Evolutionary conservation across 768 basidiomycete species (phyloP).

Genomic region (Melanogaster broomeanus): DNA sequence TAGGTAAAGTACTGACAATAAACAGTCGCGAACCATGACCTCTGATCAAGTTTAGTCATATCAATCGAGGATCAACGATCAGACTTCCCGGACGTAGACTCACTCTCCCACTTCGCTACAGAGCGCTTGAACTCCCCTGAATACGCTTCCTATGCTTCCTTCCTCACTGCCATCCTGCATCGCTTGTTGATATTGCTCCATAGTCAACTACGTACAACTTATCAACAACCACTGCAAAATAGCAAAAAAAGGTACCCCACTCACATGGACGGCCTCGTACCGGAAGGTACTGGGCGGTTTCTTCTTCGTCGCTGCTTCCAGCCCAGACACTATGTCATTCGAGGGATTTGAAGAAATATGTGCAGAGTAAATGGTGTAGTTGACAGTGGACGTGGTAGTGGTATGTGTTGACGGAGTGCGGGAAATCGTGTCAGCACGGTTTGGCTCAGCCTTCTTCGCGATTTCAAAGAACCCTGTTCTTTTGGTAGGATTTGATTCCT

Average conservation of each 20-base stretch:
- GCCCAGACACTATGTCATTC: conserved; percentile 64
- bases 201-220: conserved; percentile 54
- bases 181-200: conserved; percentile 71
- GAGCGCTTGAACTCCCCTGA: conserved; percentile 58
- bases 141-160: conserved; percentile 71
- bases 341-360: conserved; percentile 51
- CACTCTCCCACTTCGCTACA: conserved; percentile 80
- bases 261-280: conserved; percentile 80
- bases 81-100: conserved; percentile 10
- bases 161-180: conserved; percentile 60
- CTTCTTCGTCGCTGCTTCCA: conserved; percentile 90
- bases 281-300: conserved; percentile 71
- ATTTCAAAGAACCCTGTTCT: conserved; percentile 6
- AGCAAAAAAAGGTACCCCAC: conserved; percentile 17
- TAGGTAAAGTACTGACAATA: conserved; percentile 52
- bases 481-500: conserved; percentile 1
- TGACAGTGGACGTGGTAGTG: too few species aligned
- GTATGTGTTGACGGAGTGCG: too few species aligned
- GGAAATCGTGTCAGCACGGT: too few species aligned
- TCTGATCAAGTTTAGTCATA: conserved; percentile 44
- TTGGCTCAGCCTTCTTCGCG: neutral
- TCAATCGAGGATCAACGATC: conserved; percentile 2
- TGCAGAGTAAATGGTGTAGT: conserved; percentile 20
- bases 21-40: conserved; percentile 62
- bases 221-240: neutral